phyloP scores from a whole-genome alignment of 2,329 filamentous ascomycete species.

The Ceratocystiopsis brevicomis region DNA sequence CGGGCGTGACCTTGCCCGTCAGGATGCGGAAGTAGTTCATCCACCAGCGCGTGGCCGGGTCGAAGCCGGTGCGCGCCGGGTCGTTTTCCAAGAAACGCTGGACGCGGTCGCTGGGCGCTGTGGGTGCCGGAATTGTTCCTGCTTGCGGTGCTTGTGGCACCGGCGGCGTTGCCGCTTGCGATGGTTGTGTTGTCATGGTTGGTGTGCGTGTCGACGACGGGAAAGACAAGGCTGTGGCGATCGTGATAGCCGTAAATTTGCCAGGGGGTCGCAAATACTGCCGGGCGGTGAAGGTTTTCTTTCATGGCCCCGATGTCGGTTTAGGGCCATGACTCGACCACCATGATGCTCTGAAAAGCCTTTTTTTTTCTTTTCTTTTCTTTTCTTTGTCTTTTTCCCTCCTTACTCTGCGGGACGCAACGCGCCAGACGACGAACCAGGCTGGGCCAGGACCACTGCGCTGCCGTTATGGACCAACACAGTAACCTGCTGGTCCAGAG shows the following conservation, averaged over 20 bases:
- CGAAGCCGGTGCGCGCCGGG: constrained; percentile 42
- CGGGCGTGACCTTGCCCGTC: constrained; percentile 48
- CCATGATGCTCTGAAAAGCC: no score
- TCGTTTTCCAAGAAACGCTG: constrained; percentile 29
- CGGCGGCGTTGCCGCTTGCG: not conserved
- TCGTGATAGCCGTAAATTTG: no score
- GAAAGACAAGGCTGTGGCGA: no score
- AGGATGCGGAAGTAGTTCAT: constrained; percentile 74
- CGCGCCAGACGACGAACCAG: not conserved
- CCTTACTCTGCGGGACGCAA: no score
- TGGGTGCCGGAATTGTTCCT: not conserved
- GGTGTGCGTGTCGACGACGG: no score
- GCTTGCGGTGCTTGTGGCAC: not conserved
- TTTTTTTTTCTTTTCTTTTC: no score
- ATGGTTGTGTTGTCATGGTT: not conserved
- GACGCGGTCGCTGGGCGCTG: not conserved
- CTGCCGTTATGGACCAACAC: constrained; percentile 5
- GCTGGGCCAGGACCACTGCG: not conserved
- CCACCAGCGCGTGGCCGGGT: constrained; percentile 46
- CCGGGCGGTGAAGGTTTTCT: no score
- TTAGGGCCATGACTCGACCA: no score
- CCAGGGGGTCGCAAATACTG: no score
- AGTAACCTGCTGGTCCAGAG: constrained; percentile 3
- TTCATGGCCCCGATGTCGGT: no score
- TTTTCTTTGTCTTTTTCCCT: no score